Conservation (phyloP, 164 flowering plant species). For the Vitis vinifera region DNA sequence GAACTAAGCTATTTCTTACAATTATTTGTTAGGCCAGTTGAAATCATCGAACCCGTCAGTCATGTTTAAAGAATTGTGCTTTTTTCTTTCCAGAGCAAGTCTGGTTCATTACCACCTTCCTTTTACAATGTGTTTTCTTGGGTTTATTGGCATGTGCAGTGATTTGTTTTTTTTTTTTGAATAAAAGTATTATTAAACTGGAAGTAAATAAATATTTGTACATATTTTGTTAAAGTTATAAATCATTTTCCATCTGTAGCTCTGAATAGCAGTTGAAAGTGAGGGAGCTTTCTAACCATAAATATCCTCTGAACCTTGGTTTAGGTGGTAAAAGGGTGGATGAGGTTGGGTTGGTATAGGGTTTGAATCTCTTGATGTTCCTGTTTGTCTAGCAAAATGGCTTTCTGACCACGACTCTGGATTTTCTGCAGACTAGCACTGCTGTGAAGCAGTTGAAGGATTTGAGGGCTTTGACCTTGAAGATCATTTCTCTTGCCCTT, state of each 20-base stretch:
- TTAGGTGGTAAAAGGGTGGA: no score
- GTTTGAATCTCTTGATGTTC: no score
- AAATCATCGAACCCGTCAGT: not conserved
- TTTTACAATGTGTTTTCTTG: not conserved
- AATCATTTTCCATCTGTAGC: no score
- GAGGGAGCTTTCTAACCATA: no score
- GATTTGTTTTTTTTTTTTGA: no score
- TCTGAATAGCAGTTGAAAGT: no score
- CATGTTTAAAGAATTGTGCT: not conserved
- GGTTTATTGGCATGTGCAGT: not conserved
- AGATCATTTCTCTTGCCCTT: slow-evolving; percentile 59
- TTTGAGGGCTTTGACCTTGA: slow-evolving; percentile 81
- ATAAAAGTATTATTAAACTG: no score
- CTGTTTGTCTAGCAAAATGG: no score
- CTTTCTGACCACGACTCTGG: not conserved
- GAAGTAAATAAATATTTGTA: no score
- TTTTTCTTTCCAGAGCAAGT: not conserved
- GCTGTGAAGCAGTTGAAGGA: slow-evolving; percentile 69
- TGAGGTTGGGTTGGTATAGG: no score
- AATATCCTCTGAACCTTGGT: no score
- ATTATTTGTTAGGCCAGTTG: not conserved
- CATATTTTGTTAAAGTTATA: no score
- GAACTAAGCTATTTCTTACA: not conserved
- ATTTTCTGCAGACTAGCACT: slow-evolving; percentile 45
- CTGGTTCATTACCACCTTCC: not conserved